Evolutionary conservation across 345 rosid genomes (phyloP).

Genomic region (Cardamine occulta): DNA sequence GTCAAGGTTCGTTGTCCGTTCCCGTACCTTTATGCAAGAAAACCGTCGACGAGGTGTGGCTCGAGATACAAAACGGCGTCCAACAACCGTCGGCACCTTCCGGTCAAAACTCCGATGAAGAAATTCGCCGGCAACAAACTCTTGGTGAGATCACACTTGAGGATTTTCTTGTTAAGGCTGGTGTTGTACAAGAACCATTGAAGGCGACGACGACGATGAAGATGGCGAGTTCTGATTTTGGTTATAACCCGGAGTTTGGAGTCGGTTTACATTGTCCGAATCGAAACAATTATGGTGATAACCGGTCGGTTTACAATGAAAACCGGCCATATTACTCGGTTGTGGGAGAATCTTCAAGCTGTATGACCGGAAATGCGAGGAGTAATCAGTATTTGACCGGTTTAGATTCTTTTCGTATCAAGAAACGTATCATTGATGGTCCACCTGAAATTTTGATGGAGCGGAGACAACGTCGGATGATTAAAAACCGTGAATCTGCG

Average conservation of each 20-base stretch:
- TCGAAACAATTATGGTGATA: conserved; percentile 41
- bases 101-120: conserved; percentile 24
- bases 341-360: conserved; percentile 49
- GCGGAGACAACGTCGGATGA: conserved; percentile 86
- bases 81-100: conserved; percentile 26
- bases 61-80: conserved; percentile 70
- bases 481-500: conserved; percentile 91
- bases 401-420: conserved; percentile 43
- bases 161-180: conserved; percentile 83
- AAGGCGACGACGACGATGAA: conserved; percentile 18
- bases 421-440: conserved; percentile 66
- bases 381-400: conserved; percentile 43
- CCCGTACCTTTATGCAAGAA: conserved; percentile 79
- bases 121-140: conserved; percentile 59
- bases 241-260: conserved; percentile 42
- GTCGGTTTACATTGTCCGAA: conserved; percentile 43
- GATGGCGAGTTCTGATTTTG: conserved; percentile 35
- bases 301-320: conserved; percentile 42
- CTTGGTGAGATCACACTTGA: conserved; percentile 84
- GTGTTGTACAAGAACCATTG: conserved; percentile 65
- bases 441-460: conserved; percentile 75
- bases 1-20: conserved; percentile 76
- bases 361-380: conserved; percentile 45
- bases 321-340: conserved; percentile 42
- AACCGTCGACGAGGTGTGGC: conserved; percentile 91